Percentiles rank a stretch among this genome's conserved stretches.
Evolutionary conservation across 306 rosid species (phyloP).

Genomic region (Fragaria ananassa): DNA sequence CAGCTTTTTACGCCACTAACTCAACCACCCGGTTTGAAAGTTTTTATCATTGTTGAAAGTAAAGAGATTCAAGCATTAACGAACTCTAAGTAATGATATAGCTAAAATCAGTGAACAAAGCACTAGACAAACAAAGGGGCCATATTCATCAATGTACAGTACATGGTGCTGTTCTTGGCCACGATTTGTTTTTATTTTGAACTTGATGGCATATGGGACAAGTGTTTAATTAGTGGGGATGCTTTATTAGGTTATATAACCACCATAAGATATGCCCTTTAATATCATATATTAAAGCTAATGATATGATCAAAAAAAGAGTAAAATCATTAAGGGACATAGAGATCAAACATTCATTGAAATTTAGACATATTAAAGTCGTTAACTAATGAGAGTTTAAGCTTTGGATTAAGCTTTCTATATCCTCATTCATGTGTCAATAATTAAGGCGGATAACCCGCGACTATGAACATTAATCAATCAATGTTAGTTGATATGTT

Average conservation of each 20-base stretch:
- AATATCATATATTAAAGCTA: background rate
- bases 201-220: background rate
- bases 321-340: background rate
- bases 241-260: background rate
- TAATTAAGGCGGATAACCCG: too few species aligned
- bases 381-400: background rate
- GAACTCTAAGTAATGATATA: background rate
- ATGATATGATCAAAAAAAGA: background rate
- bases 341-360: background rate
- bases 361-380: background rate
- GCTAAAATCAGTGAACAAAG: background rate
- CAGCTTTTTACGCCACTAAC: too few species aligned
- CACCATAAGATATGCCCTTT: background rate
- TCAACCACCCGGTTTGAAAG: too few species aligned
- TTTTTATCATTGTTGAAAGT: background rate
- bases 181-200: background rate
- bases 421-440: background rate
- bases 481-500: too few species aligned
- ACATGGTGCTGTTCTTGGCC: background rate
- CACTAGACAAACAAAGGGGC: background rate
- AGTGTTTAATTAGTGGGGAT: background rate
- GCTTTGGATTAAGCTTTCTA: background rate
- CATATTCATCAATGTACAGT: background rate
- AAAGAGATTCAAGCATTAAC: background rate
- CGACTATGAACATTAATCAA: too few species aligned